Evolutionary conservation across 345 rosid genomes (phyloP).

Genomic region (Adansonia digitata): DNA sequence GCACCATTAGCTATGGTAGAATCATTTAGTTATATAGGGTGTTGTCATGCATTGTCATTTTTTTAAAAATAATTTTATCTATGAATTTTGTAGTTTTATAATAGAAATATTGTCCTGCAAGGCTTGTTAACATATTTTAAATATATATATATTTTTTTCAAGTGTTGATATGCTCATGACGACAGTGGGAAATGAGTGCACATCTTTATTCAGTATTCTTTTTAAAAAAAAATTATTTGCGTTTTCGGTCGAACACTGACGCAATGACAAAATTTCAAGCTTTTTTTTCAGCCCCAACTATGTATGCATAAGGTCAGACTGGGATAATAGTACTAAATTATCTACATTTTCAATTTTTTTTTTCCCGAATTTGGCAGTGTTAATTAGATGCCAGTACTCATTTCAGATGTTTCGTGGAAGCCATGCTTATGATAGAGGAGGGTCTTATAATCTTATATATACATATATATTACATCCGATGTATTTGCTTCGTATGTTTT

Average conservation of each 20-base stretch:
- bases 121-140: conserved; percentile 2
- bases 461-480: too few relatives aligned
- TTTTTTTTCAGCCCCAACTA: conserved; percentile 1
- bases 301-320: neutral
- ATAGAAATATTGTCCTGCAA: neutral
- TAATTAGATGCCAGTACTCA: neutral
- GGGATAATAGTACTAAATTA: neutral
- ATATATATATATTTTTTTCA: conserved; percentile 20
- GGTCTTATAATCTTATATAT: neutral
- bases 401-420: neutral
- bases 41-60: neutral
- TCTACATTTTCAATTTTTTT: neutral
- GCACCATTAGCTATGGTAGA: neutral
- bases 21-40: neutral
- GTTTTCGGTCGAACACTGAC: neutral
- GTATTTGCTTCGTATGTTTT: too few relatives aligned
- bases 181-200: conserved; percentile 83
- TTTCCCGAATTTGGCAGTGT: neutral
- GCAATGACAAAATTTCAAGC: neutral
- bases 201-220: conserved; percentile 91
- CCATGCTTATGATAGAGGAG: neutral
- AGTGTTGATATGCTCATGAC: conserved; percentile 87
- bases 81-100: neutral
- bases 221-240: conserved; percentile 2
- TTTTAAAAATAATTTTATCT: neutral